Conservation (phyloP, 805 yeast species). For the Ogataea trehalophila region DNA sequence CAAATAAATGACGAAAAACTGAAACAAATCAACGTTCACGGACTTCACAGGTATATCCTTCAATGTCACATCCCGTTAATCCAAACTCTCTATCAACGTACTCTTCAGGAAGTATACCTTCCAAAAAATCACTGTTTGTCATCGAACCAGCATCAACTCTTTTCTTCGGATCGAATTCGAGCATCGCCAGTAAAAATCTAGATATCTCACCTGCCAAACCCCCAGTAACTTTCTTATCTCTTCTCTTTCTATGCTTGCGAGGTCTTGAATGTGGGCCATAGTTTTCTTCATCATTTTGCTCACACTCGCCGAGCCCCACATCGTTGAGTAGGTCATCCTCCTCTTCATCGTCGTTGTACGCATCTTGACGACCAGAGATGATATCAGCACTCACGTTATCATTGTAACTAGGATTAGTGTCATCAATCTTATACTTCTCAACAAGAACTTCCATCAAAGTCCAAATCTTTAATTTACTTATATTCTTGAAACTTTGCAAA, state of each 20-base stretch:
- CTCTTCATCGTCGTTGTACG: not conserved
- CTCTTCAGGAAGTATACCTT: conserved; percentile 21
- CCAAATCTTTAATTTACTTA: conserved; percentile 48
- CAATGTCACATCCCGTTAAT: conserved; percentile 29
- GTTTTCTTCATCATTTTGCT: too few species aligned
- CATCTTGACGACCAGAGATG: too few species aligned
- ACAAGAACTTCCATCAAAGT: conserved; percentile 42
- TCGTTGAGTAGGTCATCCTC: too few species aligned
- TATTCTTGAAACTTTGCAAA: conserved; percentile 34
- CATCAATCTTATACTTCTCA: conserved; percentile 43
- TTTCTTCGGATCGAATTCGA: conserved; percentile 42
- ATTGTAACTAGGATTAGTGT: conserved; percentile 3
- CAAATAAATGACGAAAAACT: not conserved
- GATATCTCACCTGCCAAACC: conserved; percentile 35
- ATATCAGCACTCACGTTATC: too few species aligned
- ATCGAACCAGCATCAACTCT: conserved; percentile 53
- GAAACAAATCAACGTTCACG: not conserved
- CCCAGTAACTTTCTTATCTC: conserved; percentile 6
- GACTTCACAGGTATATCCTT: conserved; percentile 26
- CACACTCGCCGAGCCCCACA: too few species aligned
- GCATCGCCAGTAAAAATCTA: conserved; percentile 47
- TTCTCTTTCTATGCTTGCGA: too few species aligned
- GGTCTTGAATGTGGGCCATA: too few species aligned
- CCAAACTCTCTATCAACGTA: conserved; percentile 25
- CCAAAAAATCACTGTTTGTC: conserved; percentile 51